A percentile compares a stretch with the other conserved stretches of the same genome.
These are phyloP conservation scores for Trypanosoma mega DNA, from an alignment of 208 protist genomes.

Conservation along the genomic window DNA sequence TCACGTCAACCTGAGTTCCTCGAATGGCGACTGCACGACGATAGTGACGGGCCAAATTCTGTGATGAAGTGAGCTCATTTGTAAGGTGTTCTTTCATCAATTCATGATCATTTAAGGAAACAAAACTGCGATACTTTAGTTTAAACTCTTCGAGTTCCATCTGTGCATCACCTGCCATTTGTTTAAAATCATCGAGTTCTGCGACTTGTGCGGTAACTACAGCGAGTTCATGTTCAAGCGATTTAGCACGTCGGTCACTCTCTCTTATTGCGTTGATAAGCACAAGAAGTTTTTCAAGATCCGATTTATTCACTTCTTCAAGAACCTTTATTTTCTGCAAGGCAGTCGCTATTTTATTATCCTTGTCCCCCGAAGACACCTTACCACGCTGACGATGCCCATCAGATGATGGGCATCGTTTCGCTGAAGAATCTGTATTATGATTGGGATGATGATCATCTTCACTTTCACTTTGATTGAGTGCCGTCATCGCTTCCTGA, in stretches of 20 bases:
- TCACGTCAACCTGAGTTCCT: constrained; percentile 78
- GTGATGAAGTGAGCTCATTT: constrained; percentile 47
- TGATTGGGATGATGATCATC: background rate
- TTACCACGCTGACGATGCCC: background rate
- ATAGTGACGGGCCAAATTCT: constrained; percentile 47
- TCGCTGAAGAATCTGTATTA: too few species aligned
- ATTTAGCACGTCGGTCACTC: constrained; percentile 70
- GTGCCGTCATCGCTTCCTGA: constrained; percentile 10
- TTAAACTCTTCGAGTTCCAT: constrained; percentile 69
- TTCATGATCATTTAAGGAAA: constrained; percentile 62
- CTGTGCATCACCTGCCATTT: constrained; percentile 75
- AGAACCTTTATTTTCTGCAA: constrained; percentile 39
- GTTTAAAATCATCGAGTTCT: constrained; percentile 77
- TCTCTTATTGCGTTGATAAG: constrained; percentile 76
- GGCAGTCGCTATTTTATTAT: constrained; percentile 37
- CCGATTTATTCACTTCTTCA: constrained; percentile 49
- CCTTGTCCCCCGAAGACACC: constrained; percentile 32
- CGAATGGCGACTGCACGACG: constrained; percentile 76
- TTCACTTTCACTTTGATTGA: background rate
- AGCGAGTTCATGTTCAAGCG: constrained; percentile 46
- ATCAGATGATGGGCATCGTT: too few species aligned
- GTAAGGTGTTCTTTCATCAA: constrained; percentile 72
- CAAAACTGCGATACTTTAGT: constrained; percentile 60
- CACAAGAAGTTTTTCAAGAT: constrained; percentile 76
- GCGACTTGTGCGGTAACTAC: constrained; percentile 49